These are phyloP conservation scores for Lepidium africanum DNA, from an alignment of 345 rosid species.

Conservation along the genomic window DNA sequence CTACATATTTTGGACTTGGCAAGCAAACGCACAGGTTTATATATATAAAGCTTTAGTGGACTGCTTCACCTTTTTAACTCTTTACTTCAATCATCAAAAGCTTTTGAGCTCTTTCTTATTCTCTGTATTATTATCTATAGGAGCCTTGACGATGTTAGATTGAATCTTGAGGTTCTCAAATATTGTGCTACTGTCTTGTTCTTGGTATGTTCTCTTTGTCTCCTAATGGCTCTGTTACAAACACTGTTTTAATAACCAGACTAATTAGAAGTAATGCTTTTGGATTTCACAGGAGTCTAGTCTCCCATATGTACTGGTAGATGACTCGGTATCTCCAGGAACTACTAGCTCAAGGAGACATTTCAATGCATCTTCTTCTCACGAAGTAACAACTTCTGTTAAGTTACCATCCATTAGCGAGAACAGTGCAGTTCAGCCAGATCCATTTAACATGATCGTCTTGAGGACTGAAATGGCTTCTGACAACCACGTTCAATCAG, in stretches of 20 bases:
- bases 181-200: conserved; percentile 86
- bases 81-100: neutral
- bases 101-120: neutral
- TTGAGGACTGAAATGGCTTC: conserved; percentile 40
- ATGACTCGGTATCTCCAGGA: conserved; percentile 51
- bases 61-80: neutral
- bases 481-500: conserved; percentile 29
- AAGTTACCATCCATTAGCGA: conserved; percentile 21
- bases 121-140: conserved; percentile 35
- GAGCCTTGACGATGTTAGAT: conserved; percentile 90
- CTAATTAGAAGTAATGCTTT: neutral
- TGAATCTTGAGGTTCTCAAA: conserved; percentile 94
- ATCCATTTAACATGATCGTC: conserved; percentile 48
- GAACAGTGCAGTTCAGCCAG: conserved; percentile 29
- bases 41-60: neutral
- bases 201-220: conserved; percentile 50
- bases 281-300: conserved; percentile 62
- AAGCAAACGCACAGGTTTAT: conserved; percentile 71
- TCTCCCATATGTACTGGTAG: conserved; percentile 48
- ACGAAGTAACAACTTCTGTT: conserved; percentile 21
- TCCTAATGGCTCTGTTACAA: neutral
- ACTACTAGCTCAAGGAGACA: conserved; percentile 55
- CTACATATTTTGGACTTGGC: conserved; percentile 79
- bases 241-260: neutral
- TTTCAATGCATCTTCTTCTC: conserved; percentile 31